Evolutionary conservation across 176 grass and related monocot species (phyloP).

Genomic region (Oryza rufipogon): DNA sequence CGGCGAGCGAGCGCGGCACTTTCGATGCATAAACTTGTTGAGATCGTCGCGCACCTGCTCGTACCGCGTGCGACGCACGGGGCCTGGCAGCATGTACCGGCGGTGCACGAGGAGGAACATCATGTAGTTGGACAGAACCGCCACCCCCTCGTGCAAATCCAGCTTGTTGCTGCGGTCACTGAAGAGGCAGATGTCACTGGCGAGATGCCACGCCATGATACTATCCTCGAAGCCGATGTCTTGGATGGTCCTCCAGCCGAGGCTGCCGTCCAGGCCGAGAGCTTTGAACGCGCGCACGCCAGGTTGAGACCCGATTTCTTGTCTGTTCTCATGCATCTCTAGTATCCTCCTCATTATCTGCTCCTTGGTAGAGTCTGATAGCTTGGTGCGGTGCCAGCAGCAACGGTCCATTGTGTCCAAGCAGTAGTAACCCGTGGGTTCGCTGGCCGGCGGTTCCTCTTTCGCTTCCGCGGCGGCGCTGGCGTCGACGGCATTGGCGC

Average conservation of each 20-base stretch:
- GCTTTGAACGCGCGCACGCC: not conserved
- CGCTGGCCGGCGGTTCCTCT: not conserved
- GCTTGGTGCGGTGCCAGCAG: constrained; percentile 23
- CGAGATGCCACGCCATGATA: constrained; percentile 57
- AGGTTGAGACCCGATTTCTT: not conserved
- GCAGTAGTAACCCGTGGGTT: not conserved
- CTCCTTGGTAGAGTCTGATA: constrained; percentile 26
- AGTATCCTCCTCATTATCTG: constrained; percentile 8
- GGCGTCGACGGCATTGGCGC: not conserved
- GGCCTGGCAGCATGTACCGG: constrained; percentile 31
- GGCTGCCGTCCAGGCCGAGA: too few relatives aligned
- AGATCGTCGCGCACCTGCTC: not conserved
- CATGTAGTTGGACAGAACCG: constrained; percentile 34
- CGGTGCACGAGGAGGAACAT: constrained; percentile 44
- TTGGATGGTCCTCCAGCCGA: constrained; percentile 7
- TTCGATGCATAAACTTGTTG: not conserved
- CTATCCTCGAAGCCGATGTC: constrained; percentile 30
- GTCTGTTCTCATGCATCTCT: not conserved
- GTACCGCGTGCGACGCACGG: constrained; percentile 32
- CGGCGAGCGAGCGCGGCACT: too few relatives aligned
- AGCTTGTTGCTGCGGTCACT: not conserved
- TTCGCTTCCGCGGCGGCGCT: not conserved
- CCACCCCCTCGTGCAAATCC: not conserved
- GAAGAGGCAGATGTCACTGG: constrained; percentile 33
- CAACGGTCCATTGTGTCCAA: not conserved